Evolutionary conservation across 768 basidiomycete genomes (phyloP), one percentile per base, ranked within the genome.

Genomic region (Amanita fuliginea): DNA sequence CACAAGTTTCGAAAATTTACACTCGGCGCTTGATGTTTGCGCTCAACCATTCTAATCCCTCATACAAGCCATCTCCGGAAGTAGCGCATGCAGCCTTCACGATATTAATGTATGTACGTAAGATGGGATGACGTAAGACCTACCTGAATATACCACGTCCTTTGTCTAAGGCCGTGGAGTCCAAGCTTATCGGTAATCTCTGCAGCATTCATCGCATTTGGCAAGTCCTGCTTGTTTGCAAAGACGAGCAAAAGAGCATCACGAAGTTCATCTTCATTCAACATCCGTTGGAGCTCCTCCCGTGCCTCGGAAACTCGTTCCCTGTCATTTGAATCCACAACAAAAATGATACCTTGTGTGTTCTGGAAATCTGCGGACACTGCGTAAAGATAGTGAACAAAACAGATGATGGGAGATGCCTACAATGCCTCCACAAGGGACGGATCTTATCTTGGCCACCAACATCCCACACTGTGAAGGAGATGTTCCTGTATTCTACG

Each of bases 391-490:
- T 60, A 52, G 55, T 46, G 32, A 51, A 30, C 30, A 30, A 35
- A 53, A 56, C 55, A 39, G 32, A 48, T 54, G 45, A 51, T 56
- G 53, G 55, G 46, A 19, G 56, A 41, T 48, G 81, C 92, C 63
- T 63, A 96, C 96, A 99, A 76, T 99, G 96, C 82, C 95, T 91
- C 96, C 96, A 99, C 60, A 98, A 82, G 59, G 95, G 95, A 61
- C 95, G 84, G 69, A 98, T 98, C 84, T 98, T 99, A 74, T 99
- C 95, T 74, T 99, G 95, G 61, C 95, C 96, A 80, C 96, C 96
- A 56, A 99, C 96, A 72, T 99, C 96, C 96, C 96, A 98, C 41
- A 98, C 96, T 19, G 95, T 99, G 81, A 99, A 99, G 21, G 93
- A 96, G 57, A 98, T 97, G 77, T 98, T 99, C 80, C 97, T 98